Evolutionary conservation across 139 green algal genomes (phyloP).

Genomic region (Chlamydomonas sp.): DNA sequence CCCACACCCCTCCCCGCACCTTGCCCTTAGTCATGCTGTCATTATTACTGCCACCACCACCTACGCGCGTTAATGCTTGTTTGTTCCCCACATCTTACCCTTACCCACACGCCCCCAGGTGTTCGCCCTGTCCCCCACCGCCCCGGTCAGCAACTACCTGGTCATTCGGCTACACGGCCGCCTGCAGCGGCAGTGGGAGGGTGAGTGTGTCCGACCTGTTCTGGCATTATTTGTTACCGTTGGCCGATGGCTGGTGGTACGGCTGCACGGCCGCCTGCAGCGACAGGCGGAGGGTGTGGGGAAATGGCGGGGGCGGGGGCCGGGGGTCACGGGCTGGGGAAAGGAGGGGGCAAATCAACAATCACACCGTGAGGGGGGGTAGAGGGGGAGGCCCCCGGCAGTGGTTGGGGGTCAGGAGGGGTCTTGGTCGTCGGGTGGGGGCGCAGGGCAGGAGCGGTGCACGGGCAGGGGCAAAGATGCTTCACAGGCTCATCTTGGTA

Average conservation of each 20-base stretch:
- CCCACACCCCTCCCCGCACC: no score
- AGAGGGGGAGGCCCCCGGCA: no score
- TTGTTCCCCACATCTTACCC: not conserved
- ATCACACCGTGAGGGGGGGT: no score
- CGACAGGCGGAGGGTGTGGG: not conserved
- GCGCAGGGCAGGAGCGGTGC: no score
- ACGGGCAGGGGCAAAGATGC: no score
- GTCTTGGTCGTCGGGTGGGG: no score
- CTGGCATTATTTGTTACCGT: not conserved
- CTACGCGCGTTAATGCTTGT: no score
- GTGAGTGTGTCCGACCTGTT: constrained; percentile 1
- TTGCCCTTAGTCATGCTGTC: no score
- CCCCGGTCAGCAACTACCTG: constrained; percentile 18
- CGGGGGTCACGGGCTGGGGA: not conserved
- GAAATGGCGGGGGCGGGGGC: not conserved
- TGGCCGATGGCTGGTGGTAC: not conserved
- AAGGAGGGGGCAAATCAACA: no score
- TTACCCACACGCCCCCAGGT: constrained; percentile 1
- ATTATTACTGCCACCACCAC: no score
- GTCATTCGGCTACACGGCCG: constrained; percentile 36
- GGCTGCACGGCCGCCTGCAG: not conserved
- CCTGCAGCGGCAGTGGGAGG: constrained; percentile 43
- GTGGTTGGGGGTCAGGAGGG: no score
- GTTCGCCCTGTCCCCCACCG: constrained; percentile 9
- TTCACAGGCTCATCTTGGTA: no score